Evolutionary conservation across 495 filamentous ascomycete species (phyloP).

Genomic region (Podospora pseudocomata): DNA sequence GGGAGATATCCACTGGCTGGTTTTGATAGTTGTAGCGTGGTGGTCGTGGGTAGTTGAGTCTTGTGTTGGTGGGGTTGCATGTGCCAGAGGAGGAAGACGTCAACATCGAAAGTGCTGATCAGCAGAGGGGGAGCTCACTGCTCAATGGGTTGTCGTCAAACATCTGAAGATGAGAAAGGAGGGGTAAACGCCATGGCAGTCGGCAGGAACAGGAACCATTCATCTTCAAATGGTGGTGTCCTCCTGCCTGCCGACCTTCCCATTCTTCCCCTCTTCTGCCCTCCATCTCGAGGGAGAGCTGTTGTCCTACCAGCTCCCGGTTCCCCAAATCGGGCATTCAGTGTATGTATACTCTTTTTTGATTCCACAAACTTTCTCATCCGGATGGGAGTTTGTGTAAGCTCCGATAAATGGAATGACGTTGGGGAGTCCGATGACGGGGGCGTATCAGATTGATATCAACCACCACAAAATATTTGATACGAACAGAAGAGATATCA

Average conservation of each 20-base stretch:
- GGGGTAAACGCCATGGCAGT: constrained; percentile 3
- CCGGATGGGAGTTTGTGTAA: not conserved
- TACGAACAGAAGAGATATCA: not conserved
- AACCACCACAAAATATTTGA: not conserved
- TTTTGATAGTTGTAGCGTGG: not conserved
- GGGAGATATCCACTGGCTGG: no score
- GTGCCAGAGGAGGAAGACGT: not conserved
- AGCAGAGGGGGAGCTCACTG: not conserved
- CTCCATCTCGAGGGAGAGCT: not conserved
- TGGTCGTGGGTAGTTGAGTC: not conserved
- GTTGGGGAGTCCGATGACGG: not conserved
- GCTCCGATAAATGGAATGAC: not conserved
- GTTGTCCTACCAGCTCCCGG: not conserved
- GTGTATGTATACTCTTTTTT: not conserved
- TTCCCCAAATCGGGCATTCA: not conserved
- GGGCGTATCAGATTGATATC: not conserved
- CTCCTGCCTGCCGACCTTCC: not conserved
- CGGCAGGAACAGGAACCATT: constrained; percentile 12
- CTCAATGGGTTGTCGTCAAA: not conserved
- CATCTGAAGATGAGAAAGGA: constrained; percentile 3
- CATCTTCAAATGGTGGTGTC: not conserved
- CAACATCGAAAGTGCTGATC: not conserved
- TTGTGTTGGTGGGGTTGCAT: not conserved
- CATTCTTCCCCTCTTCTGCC: not conserved
- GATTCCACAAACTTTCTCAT: not conserved